These are phyloP conservation scores for Candida taoyuanica DNA, from an alignment of 805 yeast species.

Conservation along the genomic window DNA sequence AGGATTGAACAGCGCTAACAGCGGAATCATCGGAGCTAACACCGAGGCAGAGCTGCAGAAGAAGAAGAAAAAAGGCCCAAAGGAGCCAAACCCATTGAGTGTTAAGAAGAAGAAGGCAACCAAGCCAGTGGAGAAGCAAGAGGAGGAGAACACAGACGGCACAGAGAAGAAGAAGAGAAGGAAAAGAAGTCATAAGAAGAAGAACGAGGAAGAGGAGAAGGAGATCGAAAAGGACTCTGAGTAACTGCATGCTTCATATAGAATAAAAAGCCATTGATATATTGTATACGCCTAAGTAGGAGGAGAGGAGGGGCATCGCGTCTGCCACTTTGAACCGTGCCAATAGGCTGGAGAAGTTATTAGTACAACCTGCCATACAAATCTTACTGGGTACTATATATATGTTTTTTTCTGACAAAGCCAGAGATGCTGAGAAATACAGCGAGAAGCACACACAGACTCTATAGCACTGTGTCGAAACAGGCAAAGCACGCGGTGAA, in stretches of 20 bases:
- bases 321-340: background rate
- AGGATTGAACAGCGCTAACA: conserved; percentile 62
- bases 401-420: background rate
- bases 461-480: too few relatives aligned
- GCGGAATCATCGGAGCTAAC: conserved; percentile 37
- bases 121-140: conserved; percentile 7
- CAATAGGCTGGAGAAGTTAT: too few relatives aligned
- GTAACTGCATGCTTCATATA: too few relatives aligned
- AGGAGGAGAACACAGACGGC: conserved; percentile 10
- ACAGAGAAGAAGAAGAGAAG: conserved; percentile 21
- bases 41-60: conserved; percentile 23
- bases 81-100: conserved; percentile 88
- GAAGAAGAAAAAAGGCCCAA: conserved; percentile 57
- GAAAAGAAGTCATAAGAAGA: conserved; percentile 18
- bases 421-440: background rate
- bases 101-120: conserved; percentile 62
- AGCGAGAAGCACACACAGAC: too few relatives aligned
- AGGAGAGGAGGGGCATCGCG: background rate
- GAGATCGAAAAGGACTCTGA: background rate
- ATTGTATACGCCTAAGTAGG: too few relatives aligned
- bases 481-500: too few relatives aligned
- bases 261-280: too few relatives aligned
- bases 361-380: too few relatives aligned
- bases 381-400: too few relatives aligned
- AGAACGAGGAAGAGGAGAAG: background rate